Conservation (phyloP, 179 eudicot species). For the Spinacia oleracea region DNA sequence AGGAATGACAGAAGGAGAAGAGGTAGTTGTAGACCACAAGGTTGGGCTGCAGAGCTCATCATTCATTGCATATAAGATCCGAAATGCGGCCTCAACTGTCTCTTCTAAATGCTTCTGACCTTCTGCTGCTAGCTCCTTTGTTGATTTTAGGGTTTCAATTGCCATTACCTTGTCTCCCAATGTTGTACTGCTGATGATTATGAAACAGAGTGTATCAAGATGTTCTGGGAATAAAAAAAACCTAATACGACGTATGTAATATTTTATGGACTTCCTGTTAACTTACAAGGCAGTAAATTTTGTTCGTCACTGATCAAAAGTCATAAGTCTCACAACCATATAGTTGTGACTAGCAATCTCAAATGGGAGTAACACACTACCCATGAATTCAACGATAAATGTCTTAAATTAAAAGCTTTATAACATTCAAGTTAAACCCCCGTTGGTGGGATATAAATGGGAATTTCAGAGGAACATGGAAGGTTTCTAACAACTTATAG, state of each 20-base stretch:
- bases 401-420: no score
- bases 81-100: constrained; percentile 74
- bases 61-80: constrained; percentile 82
- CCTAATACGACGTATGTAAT: no score
- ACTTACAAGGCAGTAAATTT: no score
- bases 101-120: constrained; percentile 84
- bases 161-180: constrained; percentile 47
- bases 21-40: constrained; percentile 56
- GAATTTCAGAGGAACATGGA: no score
- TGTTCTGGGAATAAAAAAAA: background rate
- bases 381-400: no score
- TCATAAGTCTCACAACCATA: no score
- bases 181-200: background rate
- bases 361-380: no score
- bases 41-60: constrained; percentile 89
- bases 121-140: constrained; percentile 67
- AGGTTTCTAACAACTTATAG: no score
- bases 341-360: background rate
- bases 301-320: no score
- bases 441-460: no score
- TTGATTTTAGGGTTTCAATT: constrained; percentile 35
- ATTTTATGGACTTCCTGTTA: background rate
- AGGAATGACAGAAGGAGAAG: constrained; percentile 24
- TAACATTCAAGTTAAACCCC: no score
- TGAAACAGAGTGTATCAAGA: background rate